Evolutionary conservation across 2,329 filamentous ascomycete genomes (phyloP).

Genomic region (Knoxdaviesia capensis): DNA sequence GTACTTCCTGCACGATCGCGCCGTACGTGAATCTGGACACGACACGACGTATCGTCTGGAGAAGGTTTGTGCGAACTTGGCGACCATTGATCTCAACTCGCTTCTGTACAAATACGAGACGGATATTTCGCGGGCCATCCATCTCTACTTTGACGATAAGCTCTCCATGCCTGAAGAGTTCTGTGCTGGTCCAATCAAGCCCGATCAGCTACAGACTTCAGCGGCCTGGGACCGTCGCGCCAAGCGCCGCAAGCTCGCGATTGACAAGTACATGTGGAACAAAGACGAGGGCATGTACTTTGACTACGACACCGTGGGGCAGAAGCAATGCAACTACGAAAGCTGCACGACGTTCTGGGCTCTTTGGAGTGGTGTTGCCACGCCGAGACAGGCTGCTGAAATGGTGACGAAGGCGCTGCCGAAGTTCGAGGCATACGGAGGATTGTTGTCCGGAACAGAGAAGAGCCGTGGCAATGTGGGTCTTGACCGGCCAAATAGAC

Average conservation of each 20-base stretch:
- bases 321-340: constrained; percentile 69
- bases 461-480: constrained; percentile 66
- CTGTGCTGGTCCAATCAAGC: constrained; percentile 41
- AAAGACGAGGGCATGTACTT: constrained; percentile 90
- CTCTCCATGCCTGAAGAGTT: constrained; percentile 71
- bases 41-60: constrained; percentile 92
- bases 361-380: constrained; percentile 82
- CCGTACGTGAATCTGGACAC: constrained; percentile 88
- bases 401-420: constrained; percentile 70
- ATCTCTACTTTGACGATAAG: constrained; percentile 63
- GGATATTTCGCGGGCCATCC: constrained; percentile 76
- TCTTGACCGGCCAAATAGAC: constrained; percentile 72
- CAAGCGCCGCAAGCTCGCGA: constrained; percentile 61
- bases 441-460: constrained; percentile 75
- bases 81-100: constrained; percentile 87
- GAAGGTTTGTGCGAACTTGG: constrained; percentile 67
- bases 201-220: constrained; percentile 60
- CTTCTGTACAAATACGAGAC: constrained; percentile 92
- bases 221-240: constrained; percentile 80
- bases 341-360: constrained; percentile 91
- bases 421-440: constrained; percentile 72
- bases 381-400: constrained; percentile 65
- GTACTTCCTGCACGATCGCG: constrained; percentile 91
- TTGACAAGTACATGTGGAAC: constrained; percentile 91
- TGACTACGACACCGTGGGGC: constrained; percentile 77